phyloP scores from a whole-genome alignment of 2,329 filamentous ascomycete species.

The Cryphonectria parasitica region DNA sequence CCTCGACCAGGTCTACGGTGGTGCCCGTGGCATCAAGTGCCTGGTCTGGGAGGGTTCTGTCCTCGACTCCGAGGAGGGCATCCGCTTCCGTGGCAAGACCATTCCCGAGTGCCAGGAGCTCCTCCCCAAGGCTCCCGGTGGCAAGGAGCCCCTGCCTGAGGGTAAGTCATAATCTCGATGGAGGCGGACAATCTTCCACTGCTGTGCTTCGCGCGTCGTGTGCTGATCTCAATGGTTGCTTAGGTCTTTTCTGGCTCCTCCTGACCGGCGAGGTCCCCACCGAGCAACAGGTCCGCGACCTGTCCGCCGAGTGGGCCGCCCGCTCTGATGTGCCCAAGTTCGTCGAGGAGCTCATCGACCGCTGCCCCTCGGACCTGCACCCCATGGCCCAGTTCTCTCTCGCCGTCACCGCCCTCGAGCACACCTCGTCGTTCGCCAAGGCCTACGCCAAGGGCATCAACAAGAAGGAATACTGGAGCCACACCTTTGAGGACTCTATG shows the following conservation, averaged over 20 bases:
- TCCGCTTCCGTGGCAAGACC: constrained; percentile 98
- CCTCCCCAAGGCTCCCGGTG: constrained; percentile 95
- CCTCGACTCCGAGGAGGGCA: constrained; percentile 97
- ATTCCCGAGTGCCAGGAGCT: constrained; percentile 98
- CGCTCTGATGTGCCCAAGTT: constrained; percentile 97
- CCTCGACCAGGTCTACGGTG: constrained; percentile 98
- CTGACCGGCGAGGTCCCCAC: constrained; percentile 96
- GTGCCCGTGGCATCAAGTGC: constrained; percentile 97
- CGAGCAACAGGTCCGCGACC: constrained; percentile 97
- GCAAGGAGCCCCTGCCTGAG: constrained; percentile 96
- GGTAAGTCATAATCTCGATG: constrained; percentile 51
- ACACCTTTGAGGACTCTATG: constrained; percentile 99
- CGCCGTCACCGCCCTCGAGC: constrained; percentile 96
- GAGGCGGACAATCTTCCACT: too few species aligned
- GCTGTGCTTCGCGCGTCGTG: background rate
- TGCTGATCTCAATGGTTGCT: constrained; percentile 7
- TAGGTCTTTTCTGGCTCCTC: constrained; percentile 98
- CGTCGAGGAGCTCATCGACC: constrained; percentile 98
- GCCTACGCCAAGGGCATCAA: constrained; percentile 98
- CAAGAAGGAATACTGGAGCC: constrained; percentile 99
- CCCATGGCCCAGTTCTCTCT: constrained; percentile 99
- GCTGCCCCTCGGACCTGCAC: constrained; percentile 98
- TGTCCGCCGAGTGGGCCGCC: constrained; percentile 98
- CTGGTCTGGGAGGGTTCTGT: constrained; percentile 99
- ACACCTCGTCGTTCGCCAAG: constrained; percentile 96